Evolutionary conservation across 768 basidiomycete genomes (phyloP).

Genomic region (Glaciozyma martinii): DNA sequence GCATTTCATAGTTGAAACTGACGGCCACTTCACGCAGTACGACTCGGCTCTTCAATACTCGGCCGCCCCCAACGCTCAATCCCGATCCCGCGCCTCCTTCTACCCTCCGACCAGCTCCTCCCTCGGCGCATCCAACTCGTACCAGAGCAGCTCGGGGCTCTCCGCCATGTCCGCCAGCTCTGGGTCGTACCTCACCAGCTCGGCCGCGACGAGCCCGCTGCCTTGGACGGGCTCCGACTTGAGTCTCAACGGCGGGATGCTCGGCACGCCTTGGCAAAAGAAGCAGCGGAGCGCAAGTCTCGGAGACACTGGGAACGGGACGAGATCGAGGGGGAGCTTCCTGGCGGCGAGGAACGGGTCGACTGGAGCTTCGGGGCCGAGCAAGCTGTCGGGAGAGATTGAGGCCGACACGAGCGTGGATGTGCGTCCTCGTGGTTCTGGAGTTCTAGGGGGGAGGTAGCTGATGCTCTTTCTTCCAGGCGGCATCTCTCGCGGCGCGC

Average conservation of each 20-base stretch:
- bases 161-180: not conserved
- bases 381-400: conserved; percentile 29
- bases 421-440: too few species aligned
- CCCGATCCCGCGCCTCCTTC: not conserved
- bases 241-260: too few species aligned
- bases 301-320: not conserved
- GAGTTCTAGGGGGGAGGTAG: not conserved
- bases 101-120: not conserved
- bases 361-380: not conserved
- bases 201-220: conserved; percentile 1
- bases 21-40: not conserved
- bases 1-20: not conserved
- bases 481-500: not conserved
- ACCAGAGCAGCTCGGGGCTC: not conserved
- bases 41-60: not conserved
- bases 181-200: not conserved
- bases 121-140: not conserved
- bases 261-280: not conserved
- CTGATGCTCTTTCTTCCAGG: not conserved
- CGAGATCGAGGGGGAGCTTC: not conserved
- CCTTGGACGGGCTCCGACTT: not conserved
- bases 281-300: conserved; percentile 13
- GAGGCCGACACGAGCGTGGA: conserved; percentile 12
- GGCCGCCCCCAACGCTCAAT: not conserved
- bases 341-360: not conserved